Base-by-base conservation (phyloP, 2,329 filamentous ascomycete genomes). In the Talaromyces sp. region DNA sequence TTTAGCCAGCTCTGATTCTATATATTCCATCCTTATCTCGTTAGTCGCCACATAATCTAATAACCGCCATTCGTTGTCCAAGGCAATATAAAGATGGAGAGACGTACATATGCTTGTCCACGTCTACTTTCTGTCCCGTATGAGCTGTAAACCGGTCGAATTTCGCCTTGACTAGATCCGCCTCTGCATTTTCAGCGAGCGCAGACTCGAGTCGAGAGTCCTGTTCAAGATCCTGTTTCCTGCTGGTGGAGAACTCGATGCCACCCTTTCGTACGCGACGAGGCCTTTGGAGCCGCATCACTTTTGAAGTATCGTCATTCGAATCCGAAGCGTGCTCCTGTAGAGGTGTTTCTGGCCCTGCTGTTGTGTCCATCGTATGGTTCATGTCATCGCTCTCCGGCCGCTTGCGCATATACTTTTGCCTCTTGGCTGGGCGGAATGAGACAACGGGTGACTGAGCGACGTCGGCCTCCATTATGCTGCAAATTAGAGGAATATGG, bases 1-100 rank as follows among this genome's bases (percentile, higher is more conserved):
- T 75, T 84, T 85, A 80, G 85, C 84, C 78, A 88, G 75, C 73
- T 86, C 84, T 64, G 84, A 82, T 72, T 88, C 85, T 88, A 88
- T 82, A 77, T 84, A 88, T 67, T 81, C 81, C 79, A 84, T 83
- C 85, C 85, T 88, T 82, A 82, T 79, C 77, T 76, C 76, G 83
- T 88, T 83, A 88, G 84, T 77, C 69, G 64, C 19, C 57, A 44
- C 54, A 19, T 57, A 17, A 27, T 47, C 28, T 44, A 8, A 53
- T 25, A 47, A 22, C 53, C 53, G 15, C 44, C 55, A 11, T 25
- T 17, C 27, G 17, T 28, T n/a, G 13, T 47, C 7, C 13, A 39
- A 25, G 5, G 44, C 22, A 51, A 28, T 42, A 25, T 19, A 53
- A 47, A 47, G 57, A 27, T 39, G 58, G 59, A 25, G 44, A 47